phyloP scores from a whole-genome alignment of 2,329 filamentous ascomycete genomes.

The Orbilia brochopaga region DNA sequence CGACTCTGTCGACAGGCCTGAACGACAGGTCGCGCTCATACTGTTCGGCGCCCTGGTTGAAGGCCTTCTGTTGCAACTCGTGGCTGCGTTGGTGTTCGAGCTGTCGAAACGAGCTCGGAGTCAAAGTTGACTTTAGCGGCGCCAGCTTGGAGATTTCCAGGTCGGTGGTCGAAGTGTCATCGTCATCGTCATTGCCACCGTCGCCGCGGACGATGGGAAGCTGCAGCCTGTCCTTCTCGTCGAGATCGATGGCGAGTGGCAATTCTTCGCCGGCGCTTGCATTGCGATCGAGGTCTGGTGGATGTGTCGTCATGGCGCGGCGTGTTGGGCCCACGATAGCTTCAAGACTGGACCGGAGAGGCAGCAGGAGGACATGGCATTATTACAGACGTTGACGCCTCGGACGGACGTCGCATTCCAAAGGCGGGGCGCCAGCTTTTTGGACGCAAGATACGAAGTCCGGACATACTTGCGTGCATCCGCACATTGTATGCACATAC shows the following conservation, averaged over 20 bases:
- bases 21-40: constrained; percentile 34
- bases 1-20: constrained; percentile 38
- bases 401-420: background rate
- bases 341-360: constrained; percentile 1
- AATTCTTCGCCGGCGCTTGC: too few relatives aligned
- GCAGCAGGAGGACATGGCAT: background rate
- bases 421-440: background rate
- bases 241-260: background rate
- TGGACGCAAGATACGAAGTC: background rate
- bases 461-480: too few relatives aligned
- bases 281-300: constrained; percentile 7
- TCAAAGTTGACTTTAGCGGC: constrained; percentile 30
- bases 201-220: background rate
- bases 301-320: constrained; percentile 6
- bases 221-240: constrained; percentile 11
- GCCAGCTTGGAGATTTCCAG: constrained; percentile 28
- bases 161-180: constrained; percentile 16
- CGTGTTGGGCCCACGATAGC: constrained; percentile 1
- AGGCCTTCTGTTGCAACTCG: constrained; percentile 20
- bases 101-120: constrained; percentile 21
- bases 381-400: background rate
- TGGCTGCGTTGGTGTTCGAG: constrained; percentile 22
- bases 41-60: constrained; percentile 17
- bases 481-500: too few relatives aligned
- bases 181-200: background rate